Base-by-base conservation (phyloP, 2,329 filamentous ascomycete genomes). In the Coniella lustricola region DNA sequence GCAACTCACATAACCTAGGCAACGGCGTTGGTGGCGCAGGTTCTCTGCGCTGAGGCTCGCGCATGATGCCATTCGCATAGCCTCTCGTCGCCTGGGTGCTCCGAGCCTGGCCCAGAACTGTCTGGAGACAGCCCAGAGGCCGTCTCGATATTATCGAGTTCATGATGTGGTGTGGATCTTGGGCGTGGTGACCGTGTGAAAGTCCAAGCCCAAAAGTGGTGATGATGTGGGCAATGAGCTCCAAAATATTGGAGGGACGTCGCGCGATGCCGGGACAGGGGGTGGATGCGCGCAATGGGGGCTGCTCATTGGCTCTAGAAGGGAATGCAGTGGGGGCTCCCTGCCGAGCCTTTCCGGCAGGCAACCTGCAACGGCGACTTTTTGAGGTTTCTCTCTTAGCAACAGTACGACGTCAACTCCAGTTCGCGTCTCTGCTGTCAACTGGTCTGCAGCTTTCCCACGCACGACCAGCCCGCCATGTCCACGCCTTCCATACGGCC, bases 41-140 rank as follows among this genome's bases (percentile, higher is more conserved):
- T 21, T 48, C 25, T 8, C 46, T 32, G 7, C 34, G 43, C 2
- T 45, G 47, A 13, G 50, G 47, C 21, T 44, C 36, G n/a, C 32
- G 50, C 43, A 49, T 39, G 34, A 35, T 52, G 35, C 43, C 50
- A 31, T 41, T 47, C 31, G 39, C 44, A 31, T 50, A 52, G 9
- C 47, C 33, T 20, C 50, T 35, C 17, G 32, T 44, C 49, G 77
- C 75, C 53, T 74, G 74, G 54, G 4, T 21, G 12, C 10, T 33
- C 13, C 79, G 71, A 40, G 75, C 67, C 61, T 78, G 74, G 55
- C 82, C 74, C 58, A 88, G 62, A 33, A 79, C 69, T 25, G 78
- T 71, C 67, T 85, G 87, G 63, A 87, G 79, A 67, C 81, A 84
- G 73, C 80, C 79, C 62, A 87, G 67, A 54, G 85, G 84, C 77